A percentile compares a stretch with the other conserved stretches of the same genome.
These are phyloP conservation scores for Wickerhamomyces bovis DNA, from an alignment of 805 yeast genomes.

Conservation along the genomic window DNA sequence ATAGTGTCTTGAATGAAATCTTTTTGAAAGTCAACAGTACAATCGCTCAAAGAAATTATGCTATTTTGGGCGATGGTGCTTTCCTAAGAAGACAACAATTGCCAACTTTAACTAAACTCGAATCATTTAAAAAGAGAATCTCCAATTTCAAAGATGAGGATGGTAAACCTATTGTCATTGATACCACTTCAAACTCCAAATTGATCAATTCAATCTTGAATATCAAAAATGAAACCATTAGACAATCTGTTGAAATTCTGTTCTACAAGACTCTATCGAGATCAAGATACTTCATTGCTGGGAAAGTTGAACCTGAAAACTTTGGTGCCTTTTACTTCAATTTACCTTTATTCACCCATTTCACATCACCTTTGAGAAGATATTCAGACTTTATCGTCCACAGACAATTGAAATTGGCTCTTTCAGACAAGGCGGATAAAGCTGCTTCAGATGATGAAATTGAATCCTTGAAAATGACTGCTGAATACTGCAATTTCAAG, in stretches of 20 bases:
- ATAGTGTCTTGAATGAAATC: slow-evolving; percentile 64
- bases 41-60: slow-evolving; percentile 73
- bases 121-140: slow-evolving; percentile 68
- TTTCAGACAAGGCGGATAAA: slow-evolving; percentile 29
- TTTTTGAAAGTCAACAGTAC: slow-evolving; percentile 77
- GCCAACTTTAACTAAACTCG: slow-evolving; percentile 78
- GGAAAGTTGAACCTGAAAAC: slow-evolving; percentile 73
- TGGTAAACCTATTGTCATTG: slow-evolving; percentile 33
- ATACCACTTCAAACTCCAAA: slow-evolving; percentile 65
- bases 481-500: slow-evolving; percentile 92
- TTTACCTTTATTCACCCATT: slow-evolving; percentile 84
- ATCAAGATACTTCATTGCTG: slow-evolving; percentile 86
- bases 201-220: slow-evolving; percentile 64
- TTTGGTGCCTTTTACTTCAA: slow-evolving; percentile 78
- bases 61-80: slow-evolving; percentile 73
- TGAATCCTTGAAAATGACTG: slow-evolving; percentile 70
- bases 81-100: slow-evolving; percentile 82
- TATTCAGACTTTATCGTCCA: slow-evolving; percentile 92
- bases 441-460: slow-evolving; percentile 44
- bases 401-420: slow-evolving; percentile 72
- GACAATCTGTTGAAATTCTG: slow-evolving; percentile 73
- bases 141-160: slow-evolving; percentile 51
- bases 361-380: slow-evolving; percentile 86
- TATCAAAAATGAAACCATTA: slow-evolving; percentile 53
- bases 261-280: slow-evolving; percentile 76